These are phyloP conservation scores for Cladorrhinum sp. DNA, from an alignment of 2,329 filamentous ascomycete genomes.

Conservation along the genomic window DNA sequence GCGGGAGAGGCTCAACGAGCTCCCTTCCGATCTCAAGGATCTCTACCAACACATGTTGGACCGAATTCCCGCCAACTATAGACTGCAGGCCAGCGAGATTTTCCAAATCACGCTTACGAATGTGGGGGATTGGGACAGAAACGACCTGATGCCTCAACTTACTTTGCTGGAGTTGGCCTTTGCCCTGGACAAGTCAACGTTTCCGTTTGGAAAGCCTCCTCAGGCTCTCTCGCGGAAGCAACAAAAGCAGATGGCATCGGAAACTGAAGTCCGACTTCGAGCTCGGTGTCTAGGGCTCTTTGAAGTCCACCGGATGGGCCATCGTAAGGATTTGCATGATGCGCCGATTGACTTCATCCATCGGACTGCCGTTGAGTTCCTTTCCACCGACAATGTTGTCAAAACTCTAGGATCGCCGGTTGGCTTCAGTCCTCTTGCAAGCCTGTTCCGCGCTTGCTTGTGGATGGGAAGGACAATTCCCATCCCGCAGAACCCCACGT, in stretches of 20 bases:
- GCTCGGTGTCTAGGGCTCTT: background rate
- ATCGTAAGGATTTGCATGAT: background rate
- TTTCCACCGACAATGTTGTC: background rate
- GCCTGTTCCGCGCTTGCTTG: background rate
- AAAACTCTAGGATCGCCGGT: background rate
- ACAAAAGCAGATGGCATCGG: background rate
- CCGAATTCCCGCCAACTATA: background rate
- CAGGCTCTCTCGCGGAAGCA: background rate
- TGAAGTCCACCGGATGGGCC: background rate
- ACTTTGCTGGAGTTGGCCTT: background rate
- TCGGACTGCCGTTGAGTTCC: background rate
- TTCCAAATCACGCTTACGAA: background rate
- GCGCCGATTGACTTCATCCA: background rate
- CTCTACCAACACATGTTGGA: slow-evolving; percentile 9
- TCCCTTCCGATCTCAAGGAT: slow-evolving; percentile 2
- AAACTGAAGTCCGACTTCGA: background rate
- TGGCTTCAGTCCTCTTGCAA: background rate
- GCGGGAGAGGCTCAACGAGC: background rate
- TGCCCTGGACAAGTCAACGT: background rate
- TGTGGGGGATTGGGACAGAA: background rate
- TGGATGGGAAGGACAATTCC: background rate
- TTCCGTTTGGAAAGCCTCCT: background rate
- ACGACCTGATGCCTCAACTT: background rate
- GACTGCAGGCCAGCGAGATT: background rate
- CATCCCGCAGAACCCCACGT: background rate